phyloP scores from a whole-genome alignment of 768 basidiomycete species.

The Naganishia friedmannii region DNA sequence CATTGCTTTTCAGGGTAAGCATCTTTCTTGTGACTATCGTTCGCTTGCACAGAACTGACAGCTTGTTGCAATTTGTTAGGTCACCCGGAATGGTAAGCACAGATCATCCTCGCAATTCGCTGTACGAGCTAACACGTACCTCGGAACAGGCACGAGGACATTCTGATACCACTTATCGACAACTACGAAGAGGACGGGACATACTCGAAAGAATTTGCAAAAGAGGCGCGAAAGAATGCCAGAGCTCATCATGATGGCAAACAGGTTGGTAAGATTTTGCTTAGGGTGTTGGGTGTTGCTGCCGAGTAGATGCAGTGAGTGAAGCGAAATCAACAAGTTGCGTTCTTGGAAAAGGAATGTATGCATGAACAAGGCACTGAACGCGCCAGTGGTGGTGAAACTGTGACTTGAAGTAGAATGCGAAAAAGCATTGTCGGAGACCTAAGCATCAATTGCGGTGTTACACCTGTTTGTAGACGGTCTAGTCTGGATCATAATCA shows the following conservation, averaged over 20 bases:
- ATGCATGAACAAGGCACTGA: neutral
- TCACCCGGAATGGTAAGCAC: conserved; percentile 40
- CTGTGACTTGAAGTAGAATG: too few species aligned
- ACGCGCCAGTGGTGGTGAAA: too few species aligned
- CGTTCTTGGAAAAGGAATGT: neutral
- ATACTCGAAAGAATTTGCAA: conserved; percentile 36
- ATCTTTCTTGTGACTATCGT: neutral
- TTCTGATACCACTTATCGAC: conserved; percentile 40
- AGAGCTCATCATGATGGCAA: conserved; percentile 36
- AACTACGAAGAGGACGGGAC: conserved; percentile 41
- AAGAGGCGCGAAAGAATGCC: conserved; percentile 34
- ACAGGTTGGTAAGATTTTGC: conserved; percentile 34
- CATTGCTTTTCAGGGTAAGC: conserved; percentile 41
- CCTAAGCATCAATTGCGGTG: neutral
- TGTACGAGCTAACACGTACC: neutral
- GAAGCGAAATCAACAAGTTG: neutral
- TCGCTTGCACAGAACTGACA: neutral
- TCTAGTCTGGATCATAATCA: neutral
- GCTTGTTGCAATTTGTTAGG: conserved; percentile 22
- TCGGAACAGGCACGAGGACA: conserved; percentile 38
- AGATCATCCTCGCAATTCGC: too few species aligned
- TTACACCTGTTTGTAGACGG: neutral
- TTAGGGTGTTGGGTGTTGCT: conserved; percentile 38
- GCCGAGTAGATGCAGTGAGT: neutral
- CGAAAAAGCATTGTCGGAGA: neutral